phyloP scores from a whole-genome alignment of 2,329 filamentous ascomycete species.

The Colletotrichum agaves region DNA sequence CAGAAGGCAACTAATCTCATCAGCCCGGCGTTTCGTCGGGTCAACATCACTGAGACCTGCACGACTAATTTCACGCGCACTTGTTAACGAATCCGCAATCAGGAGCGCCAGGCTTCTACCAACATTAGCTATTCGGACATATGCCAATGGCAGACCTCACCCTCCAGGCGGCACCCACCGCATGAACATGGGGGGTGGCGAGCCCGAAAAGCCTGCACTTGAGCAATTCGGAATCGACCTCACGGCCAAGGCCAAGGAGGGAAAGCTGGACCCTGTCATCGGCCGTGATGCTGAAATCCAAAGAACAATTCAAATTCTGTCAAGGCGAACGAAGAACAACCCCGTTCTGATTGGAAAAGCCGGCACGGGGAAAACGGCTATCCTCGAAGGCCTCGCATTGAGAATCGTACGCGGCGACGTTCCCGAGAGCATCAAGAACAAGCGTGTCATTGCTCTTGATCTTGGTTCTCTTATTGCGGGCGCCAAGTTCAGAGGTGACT shows the following conservation, averaged over 20 bases:
- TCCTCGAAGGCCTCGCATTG: slow-evolving; percentile 89
- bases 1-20: slow-evolving; percentile 51
- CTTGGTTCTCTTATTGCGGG: slow-evolving; percentile 94
- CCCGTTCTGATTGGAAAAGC: slow-evolving; percentile 93
- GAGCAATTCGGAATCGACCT: slow-evolving; percentile 94
- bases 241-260: slow-evolving; percentile 83
- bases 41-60: slow-evolving; percentile 43
- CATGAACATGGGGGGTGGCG: slow-evolving; percentile 85
- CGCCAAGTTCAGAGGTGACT: slow-evolving; percentile 94
- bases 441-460: slow-evolving; percentile 87
- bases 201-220: slow-evolving; percentile 83
- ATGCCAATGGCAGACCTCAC: slow-evolving; percentile 80
- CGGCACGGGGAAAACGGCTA: slow-evolving; percentile 93
- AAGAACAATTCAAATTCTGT: slow-evolving; percentile 92
- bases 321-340: slow-evolving; percentile 93
- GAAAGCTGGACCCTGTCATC: slow-evolving; percentile 96
- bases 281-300: slow-evolving; percentile 93
- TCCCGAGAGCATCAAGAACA: slow-evolving; percentile 95
- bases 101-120: slow-evolving; percentile 49
- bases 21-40: slow-evolving; percentile 51
- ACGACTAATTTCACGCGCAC: slow-evolving; percentile 36
- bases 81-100: slow-evolving; percentile 21
- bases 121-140: slow-evolving; percentile 57
- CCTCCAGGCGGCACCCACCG: slow-evolving; percentile 92
- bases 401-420: slow-evolving; percentile 93